Evolutionary conservation across 768 basidiomycete genomes (phyloP).

Genomic region (Pisolithus albus): DNA sequence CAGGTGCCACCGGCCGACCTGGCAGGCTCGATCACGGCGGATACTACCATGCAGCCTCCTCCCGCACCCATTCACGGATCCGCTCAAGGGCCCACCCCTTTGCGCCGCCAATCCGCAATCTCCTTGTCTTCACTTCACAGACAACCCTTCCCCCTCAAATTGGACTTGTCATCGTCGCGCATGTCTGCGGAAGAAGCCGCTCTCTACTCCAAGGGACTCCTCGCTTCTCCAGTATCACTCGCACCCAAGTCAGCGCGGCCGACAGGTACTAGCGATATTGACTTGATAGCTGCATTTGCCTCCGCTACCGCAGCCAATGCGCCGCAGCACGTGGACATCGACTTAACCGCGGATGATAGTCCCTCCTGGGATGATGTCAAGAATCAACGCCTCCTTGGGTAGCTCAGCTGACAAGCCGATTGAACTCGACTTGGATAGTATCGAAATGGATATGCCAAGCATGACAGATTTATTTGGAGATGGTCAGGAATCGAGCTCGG

Average conservation of each 20-base stretch:
- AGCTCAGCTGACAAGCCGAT: constrained; percentile 76
- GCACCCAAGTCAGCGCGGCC: constrained; percentile 74
- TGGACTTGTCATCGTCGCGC: constrained; percentile 72
- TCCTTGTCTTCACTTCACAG: constrained; percentile 76
- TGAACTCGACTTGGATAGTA: constrained; percentile 65
- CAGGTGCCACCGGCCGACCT: constrained; percentile 16
- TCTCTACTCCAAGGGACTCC: constrained; percentile 51
- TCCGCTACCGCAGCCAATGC: constrained; percentile 32
- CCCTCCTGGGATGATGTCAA: constrained; percentile 21
- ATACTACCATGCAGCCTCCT: constrained; percentile 17
- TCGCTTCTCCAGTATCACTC: constrained; percentile 69
- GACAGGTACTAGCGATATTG: constrained; percentile 48
- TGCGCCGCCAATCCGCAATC: constrained; percentile 67
- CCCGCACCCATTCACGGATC: constrained; percentile 30
- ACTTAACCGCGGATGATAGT: constrained; percentile 45
- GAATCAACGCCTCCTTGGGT: constrained; percentile 36
- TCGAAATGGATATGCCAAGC: constrained; percentile 56
- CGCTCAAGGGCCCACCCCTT: constrained; percentile 27
- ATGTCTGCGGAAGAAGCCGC: constrained; percentile 58
- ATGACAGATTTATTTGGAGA: constrained; percentile 52
- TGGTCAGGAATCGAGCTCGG: constrained; percentile 29
- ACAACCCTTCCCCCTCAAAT: constrained; percentile 61
- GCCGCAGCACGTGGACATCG: constrained; percentile 44
- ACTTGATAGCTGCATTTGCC: constrained; percentile 60
- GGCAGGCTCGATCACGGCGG: constrained; percentile 16